Percentiles rank a stretch among this genome's conserved stretches.
These are phyloP conservation scores for Trichopus zeylanicus DNA, from an alignment of 116 monocot genomes.

Conservation along the genomic window DNA sequence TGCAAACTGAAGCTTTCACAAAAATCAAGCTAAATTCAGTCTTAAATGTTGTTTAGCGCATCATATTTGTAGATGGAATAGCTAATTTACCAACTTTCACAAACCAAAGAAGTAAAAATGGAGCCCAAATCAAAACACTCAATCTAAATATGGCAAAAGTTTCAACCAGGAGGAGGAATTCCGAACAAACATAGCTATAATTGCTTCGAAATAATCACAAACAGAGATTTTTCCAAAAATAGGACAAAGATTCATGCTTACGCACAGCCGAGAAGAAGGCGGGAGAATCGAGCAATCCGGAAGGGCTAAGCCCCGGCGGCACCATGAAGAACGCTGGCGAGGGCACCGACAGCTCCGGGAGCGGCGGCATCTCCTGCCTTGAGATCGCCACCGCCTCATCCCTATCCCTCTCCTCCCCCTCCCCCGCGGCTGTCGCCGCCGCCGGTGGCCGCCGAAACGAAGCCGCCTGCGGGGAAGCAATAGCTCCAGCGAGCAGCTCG, in stretches of 20 bases:
- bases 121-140: no score
- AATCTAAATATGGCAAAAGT: no score
- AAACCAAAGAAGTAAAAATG: no score
- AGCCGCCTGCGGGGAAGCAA: constrained; percentile 28
- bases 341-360: constrained; percentile 16
- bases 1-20: no score
- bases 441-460: not conserved
- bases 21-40: no score
- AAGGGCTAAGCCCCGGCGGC: constrained; percentile 51
- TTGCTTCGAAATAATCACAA: not conserved
- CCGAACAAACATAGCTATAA: not conserved
- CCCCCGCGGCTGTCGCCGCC: not conserved
- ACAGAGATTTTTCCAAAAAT: not conserved
- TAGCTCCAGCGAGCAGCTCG: constrained; percentile 55
- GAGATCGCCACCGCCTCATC: not conserved
- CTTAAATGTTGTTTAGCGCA: no score
- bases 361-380: constrained; percentile 4
- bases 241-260: constrained; percentile 13
- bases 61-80: no score
- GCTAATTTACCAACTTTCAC: no score
- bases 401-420: constrained; percentile 4
- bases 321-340: constrained; percentile 32
- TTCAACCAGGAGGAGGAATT: not conserved
- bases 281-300: constrained; percentile 43
- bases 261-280: constrained; percentile 28